Percentiles rank a stretch among this genome's conserved stretches.
phyloP scores from a whole-genome alignment of 257 asterid genomes.

The Nicotiana sylvestris region DNA sequence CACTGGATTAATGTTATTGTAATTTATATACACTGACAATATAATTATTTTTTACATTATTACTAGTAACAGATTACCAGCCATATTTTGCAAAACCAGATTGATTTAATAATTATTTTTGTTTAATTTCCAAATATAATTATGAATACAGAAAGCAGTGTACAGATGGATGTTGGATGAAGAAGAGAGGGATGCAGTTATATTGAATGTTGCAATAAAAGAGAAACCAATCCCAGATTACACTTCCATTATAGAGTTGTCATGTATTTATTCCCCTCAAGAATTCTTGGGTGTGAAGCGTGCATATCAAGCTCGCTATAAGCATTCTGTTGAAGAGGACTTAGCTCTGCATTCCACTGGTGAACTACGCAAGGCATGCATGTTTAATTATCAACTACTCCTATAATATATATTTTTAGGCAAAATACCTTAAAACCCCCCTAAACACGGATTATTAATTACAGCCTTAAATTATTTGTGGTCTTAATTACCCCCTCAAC shows the following conservation, averaged over 20 bases:
- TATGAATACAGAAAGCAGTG: conserved; percentile 46
- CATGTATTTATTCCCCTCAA: conserved; percentile 46
- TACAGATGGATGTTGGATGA: conserved; percentile 75
- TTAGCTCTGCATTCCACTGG: conserved; percentile 51
- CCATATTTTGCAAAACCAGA: too few species aligned
- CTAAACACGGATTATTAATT: too few species aligned
- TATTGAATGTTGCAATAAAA: conserved; percentile 53
- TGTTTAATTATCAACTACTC: background rate
- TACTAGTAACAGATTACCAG: too few species aligned
- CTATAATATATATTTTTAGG: too few species aligned
- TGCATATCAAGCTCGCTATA: conserved; percentile 61
- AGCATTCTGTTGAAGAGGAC: conserved; percentile 71
- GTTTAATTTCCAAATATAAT: background rate
- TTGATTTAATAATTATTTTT: too few species aligned
- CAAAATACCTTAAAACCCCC: too few species aligned
- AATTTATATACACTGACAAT: too few species aligned
- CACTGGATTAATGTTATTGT: too few species aligned
- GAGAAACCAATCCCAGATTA: conserved; percentile 35
- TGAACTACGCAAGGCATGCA: conserved; percentile 49
- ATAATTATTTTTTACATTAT: too few species aligned
- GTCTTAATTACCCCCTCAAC: too few species aligned
- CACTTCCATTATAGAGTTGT: conserved; percentile 39
- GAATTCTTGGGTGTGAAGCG: conserved; percentile 55
- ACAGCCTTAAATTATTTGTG: too few species aligned
- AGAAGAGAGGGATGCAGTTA: conserved; percentile 61